A percentile compares a stretch with the other conserved stretches of the same genome.
These are phyloP conservation scores for Heterobasidion annosum DNA, from an alignment of 1,284 basidiomycete genomes.

Conservation along the genomic window DNA sequence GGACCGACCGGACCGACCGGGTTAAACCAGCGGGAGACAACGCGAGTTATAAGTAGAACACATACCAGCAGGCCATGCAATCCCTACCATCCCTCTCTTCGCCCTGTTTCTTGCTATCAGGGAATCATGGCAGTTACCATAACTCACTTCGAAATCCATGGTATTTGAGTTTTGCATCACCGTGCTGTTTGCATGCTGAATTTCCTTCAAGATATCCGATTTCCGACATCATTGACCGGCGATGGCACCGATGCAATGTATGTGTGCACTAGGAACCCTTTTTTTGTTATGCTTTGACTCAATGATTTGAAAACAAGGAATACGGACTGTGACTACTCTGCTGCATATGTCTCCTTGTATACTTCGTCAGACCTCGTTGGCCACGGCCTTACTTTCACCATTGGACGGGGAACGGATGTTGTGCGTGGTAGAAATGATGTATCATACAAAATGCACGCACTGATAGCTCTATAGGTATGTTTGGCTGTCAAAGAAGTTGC, in stretches of 20 bases:
- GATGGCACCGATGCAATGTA: conserved; percentile 88
- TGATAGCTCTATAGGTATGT: conserved; percentile 47
- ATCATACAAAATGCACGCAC: background rate
- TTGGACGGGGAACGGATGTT: conserved; percentile 91
- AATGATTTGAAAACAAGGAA: conserved; percentile 48
- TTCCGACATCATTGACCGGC: conserved; percentile 76
- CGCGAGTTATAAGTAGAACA: background rate
- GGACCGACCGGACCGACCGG: too few relatives aligned
- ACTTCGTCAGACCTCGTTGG: conserved; percentile 69
- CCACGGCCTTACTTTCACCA: conserved; percentile 96
- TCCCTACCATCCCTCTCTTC: background rate
- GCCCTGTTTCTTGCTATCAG: background rate
- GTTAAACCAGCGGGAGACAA: background rate
- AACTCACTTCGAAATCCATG: conserved; percentile 43
- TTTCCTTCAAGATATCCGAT: conserved; percentile 56
- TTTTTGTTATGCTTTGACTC: background rate
- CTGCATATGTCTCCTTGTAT: conserved; percentile 79
- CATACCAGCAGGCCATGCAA: background rate
- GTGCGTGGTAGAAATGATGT: conserved; percentile 24
- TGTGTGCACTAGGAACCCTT: conserved; percentile 7
- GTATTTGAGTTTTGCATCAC: conserved; percentile 18
- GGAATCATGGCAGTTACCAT: conserved; percentile 31
- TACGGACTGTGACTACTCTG: conserved; percentile 91
- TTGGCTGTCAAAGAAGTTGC: conserved; percentile 74
- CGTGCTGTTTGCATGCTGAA: conserved; percentile 4